Evolutionary conservation across 192 early-diverging fungal genomes (phyloP), one percentile per base, ranked within the genome.

Genomic region (Umbelopsis sp.): DNA sequence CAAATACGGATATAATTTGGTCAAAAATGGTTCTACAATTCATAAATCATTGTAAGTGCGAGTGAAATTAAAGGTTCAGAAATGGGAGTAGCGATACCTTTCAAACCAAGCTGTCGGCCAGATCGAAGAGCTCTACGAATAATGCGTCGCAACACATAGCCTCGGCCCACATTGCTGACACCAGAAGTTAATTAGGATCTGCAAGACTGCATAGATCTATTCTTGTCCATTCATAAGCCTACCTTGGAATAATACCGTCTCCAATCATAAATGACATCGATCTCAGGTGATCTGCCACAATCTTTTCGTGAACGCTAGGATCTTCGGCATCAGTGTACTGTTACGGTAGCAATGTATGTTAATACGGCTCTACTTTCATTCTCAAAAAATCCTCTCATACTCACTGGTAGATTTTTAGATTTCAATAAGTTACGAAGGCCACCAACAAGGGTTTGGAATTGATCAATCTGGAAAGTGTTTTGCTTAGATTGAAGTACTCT

Each of bases 81-180:
- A 5, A 73, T 3, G 0, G 14, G 3, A 8, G 25, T 0, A 41
- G n/a, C 36, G 68, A 45, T 80, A 86, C 84, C 76, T 56, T 75
- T 62, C 3, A 87, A 72, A 14, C 87, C 87, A 11, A 89, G 50
- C n/a, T 87, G 84, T n/a, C 75, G 77, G 22, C 84, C 87, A 24
- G 85, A 84, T 17, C 85, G 82, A 29, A 85, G 70, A 0, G 85
- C 87, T 22, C 87, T 81, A 11, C 87, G 78, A 32, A 89, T 86
- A 43, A 89, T 87, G 62, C 85, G 79, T 38, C 87, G 74, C 53
- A 89, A 79, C 3, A 89, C 87, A 75, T 88, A 88, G 0, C 87
- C 87, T 20, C 87, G 74, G 29, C 84, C 83, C 6, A 81, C 76
- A 52, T 86, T 86, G 21, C 83, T 84, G 36, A 34, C 38, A 41